Conservation (phyloP, 352 stramenopile genomes). For the Saprolegnia diclina region DNA sequence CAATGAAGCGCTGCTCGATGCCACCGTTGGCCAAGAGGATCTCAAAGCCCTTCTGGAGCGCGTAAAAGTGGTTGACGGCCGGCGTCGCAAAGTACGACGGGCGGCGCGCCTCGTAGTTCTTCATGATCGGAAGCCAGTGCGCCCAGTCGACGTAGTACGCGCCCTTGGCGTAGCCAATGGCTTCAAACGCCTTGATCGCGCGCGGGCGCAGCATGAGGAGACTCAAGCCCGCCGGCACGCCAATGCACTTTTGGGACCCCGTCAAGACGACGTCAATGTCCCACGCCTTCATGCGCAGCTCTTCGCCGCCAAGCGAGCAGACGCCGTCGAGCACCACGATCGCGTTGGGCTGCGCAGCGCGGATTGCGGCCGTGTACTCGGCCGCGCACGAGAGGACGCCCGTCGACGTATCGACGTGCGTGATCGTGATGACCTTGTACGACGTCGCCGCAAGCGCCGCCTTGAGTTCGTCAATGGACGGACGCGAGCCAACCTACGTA, state of each 20-base stretch:
- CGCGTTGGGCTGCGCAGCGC: constrained; percentile 51
- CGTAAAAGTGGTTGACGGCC: constrained; percentile 74
- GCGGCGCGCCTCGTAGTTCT: constrained; percentile 72
- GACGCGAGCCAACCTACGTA: constrained; percentile 47
- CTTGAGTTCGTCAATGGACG: constrained; percentile 43
- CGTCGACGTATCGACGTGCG: constrained; percentile 72
- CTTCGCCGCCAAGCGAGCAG: constrained; percentile 60
- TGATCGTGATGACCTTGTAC: constrained; percentile 72
- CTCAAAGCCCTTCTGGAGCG: constrained; percentile 55
- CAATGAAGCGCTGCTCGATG: constrained; percentile 70
- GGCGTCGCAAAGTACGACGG: constrained; percentile 73
- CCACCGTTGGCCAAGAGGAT: constrained; percentile 67
- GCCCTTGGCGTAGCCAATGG: constrained; percentile 37
- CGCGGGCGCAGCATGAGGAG: constrained; percentile 60
- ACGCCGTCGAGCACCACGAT: constrained; percentile 67
- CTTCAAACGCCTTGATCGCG: constrained; percentile 47
- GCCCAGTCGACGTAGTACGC: constrained; percentile 78
- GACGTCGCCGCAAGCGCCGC: constrained; percentile 35
- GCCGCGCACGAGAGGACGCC: constrained; percentile 58
- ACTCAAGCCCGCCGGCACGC: constrained; percentile 58
- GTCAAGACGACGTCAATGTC: constrained; percentile 74
- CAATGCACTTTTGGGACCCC: constrained; percentile 73
- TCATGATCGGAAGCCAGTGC: constrained; percentile 80
- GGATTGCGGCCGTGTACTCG: constrained; percentile 48
- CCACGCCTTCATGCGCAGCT: constrained; percentile 77